Evolutionary conservation across 257 asterid genomes (phyloP).

Genomic region (Gardenia jasminoides): DNA sequence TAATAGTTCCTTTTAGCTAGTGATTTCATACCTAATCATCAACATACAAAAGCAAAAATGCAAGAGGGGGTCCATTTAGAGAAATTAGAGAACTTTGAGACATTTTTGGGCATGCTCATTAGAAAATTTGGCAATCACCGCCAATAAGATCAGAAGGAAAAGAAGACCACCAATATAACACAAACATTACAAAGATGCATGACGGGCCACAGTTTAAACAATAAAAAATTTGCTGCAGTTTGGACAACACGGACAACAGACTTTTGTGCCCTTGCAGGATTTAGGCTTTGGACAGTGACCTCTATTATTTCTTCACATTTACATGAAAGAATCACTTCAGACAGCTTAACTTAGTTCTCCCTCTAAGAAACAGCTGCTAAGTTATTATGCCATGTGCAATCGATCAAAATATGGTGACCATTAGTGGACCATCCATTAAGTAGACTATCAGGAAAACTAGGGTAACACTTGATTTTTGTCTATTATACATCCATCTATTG

Average conservation of each 20-base stretch:
- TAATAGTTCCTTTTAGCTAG: not conserved
- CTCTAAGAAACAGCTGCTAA: not conserved
- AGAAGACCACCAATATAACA: not conserved
- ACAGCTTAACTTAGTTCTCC: not conserved
- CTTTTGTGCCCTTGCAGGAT: not conserved
- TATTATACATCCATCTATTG: not conserved
- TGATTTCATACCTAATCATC: not conserved
- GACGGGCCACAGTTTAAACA: not conserved
- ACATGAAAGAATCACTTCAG: not conserved
- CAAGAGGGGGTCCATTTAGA: not conserved
- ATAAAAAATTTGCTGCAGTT: not conserved
- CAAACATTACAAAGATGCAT: not conserved
- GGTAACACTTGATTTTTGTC: not conserved
- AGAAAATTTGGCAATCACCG: not conserved
- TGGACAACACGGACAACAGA: not conserved
- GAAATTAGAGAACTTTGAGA: not conserved
- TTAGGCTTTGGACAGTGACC: not conserved
- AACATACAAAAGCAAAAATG: not conserved
- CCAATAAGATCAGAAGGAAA: not conserved
- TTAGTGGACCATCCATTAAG: not conserved
- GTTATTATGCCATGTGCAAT: not conserved
- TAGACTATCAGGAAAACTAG: not conserved
- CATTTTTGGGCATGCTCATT: not conserved
- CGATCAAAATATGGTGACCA: not conserved
- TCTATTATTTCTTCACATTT: not conserved